Evolutionary conservation across 768 basidiomycete genomes (phyloP).

Genomic region (Rickenella mellea): DNA sequence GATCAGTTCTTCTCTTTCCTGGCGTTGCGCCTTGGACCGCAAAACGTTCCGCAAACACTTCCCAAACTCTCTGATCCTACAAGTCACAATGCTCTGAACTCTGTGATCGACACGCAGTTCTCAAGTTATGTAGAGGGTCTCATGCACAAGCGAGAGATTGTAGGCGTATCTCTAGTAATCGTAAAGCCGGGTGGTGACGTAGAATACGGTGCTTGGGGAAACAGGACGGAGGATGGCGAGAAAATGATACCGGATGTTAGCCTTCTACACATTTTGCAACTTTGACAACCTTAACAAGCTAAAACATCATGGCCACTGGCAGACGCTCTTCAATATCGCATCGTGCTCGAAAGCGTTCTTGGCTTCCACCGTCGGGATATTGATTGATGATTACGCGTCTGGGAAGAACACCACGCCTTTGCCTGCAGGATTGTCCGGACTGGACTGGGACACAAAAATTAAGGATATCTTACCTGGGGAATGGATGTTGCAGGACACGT

Average conservation of each 20-base stretch:
- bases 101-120: no score
- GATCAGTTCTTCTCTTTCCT: no score
- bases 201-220: constrained; percentile 25
- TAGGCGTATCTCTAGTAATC: not conserved
- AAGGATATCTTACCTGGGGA: constrained; percentile 26
- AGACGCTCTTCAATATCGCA: constrained; percentile 30
- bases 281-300: not conserved
- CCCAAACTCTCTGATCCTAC: no score
- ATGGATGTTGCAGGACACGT: constrained; percentile 32
- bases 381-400: constrained; percentile 29
- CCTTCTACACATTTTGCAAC: not conserved
- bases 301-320: not conserved
- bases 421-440: constrained; percentile 16
- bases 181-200: not conserved
- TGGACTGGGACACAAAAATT: constrained; percentile 29
- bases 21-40: no score
- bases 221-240: constrained; percentile 24
- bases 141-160: constrained; percentile 10
- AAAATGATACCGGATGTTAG: constrained; percentile 23
- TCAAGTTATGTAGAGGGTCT: not conserved
- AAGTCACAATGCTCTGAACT: no score
- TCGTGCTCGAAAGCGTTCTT: constrained; percentile 33
- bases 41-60: no score
- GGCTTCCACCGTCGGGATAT: constrained; percentile 26
- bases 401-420: constrained; percentile 25